These are phyloP conservation scores for Xanthoceras sorbifolium DNA, from an alignment of 345 rosid genomes.

Conservation along the genomic window DNA sequence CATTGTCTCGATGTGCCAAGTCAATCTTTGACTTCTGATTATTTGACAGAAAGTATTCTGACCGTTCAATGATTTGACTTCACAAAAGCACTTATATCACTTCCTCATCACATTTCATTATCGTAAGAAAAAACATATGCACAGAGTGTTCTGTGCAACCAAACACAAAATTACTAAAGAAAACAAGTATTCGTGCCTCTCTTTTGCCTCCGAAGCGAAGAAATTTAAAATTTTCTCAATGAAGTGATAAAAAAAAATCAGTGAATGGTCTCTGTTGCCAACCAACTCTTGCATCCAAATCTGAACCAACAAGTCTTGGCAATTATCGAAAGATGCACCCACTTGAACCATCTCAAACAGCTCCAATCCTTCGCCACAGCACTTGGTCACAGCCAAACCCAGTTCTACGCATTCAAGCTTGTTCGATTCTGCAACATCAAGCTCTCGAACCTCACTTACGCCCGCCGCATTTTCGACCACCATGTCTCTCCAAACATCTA, in stretches of 20 bases:
- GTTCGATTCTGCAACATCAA: conserved; percentile 69
- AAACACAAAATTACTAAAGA: no score
- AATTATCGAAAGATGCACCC: conserved; percentile 48
- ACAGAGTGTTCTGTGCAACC: no score
- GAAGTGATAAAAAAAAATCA: background rate
- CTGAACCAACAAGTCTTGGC: conserved; percentile 40
- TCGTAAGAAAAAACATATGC: no score
- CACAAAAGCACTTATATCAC: no score
- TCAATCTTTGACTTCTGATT: no score
- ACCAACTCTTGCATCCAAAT: background rate
- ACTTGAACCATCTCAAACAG: conserved; percentile 69
- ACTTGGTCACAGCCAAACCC: conserved; percentile 59
- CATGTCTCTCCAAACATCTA: conserved; percentile 54
- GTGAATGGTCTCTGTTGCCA: conserved; percentile 7
- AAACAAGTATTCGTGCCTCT: no score
- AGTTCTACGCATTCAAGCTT: conserved; percentile 72
- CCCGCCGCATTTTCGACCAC: conserved; percentile 63
- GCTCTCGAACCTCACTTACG: conserved; percentile 55
- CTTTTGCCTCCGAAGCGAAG: background rate
- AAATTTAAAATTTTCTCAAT: no score
- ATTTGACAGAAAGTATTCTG: no score
- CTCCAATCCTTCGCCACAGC: conserved; percentile 61
- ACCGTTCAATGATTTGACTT: no score
- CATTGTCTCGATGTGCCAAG: no score
- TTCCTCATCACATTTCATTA: no score